phyloP scores from a whole-genome alignment of 495 filamentous ascomycete species.

The Aspergillus incahuasiensis region DNA sequence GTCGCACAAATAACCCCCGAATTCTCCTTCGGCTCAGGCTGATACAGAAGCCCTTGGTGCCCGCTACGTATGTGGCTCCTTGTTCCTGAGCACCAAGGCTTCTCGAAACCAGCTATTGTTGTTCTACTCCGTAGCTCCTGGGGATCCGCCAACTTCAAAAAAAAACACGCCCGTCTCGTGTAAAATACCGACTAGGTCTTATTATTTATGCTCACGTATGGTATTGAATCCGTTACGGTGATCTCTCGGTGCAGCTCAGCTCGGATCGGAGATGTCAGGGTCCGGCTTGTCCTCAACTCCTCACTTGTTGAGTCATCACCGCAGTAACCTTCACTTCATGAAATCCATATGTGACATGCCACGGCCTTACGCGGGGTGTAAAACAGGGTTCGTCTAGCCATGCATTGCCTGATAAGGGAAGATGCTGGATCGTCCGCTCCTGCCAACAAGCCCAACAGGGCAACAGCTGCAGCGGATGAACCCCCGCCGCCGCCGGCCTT shows the following conservation, averaged over 20 bases:
- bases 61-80: background rate
- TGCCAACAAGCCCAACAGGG: too few relatives aligned
- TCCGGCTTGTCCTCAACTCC: background rate
- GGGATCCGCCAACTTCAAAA: background rate
- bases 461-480: too few relatives aligned
- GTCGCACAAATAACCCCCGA: background rate
- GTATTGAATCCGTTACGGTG: background rate
- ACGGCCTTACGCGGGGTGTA: too few relatives aligned
- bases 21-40: background rate
- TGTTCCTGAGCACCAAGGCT: slow-evolving; percentile 4
- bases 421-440: too few relatives aligned
- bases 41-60: background rate
- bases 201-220: background rate
- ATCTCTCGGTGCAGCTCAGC: background rate
- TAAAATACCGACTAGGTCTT: background rate
- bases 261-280: background rate
- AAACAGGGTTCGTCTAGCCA: too few relatives aligned
- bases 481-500: too few relatives aligned
- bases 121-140: too few relatives aligned
- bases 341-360: too few relatives aligned
- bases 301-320: too few relatives aligned
- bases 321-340: background rate
- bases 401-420: background rate
- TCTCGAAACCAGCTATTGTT: background rate
- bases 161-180: background rate